Percentiles rank a stretch among this genome's conserved stretches.
phyloP scores from a whole-genome alignment of 1,284 basidiomycete genomes.

The Ustilago bromivora region DNA sequence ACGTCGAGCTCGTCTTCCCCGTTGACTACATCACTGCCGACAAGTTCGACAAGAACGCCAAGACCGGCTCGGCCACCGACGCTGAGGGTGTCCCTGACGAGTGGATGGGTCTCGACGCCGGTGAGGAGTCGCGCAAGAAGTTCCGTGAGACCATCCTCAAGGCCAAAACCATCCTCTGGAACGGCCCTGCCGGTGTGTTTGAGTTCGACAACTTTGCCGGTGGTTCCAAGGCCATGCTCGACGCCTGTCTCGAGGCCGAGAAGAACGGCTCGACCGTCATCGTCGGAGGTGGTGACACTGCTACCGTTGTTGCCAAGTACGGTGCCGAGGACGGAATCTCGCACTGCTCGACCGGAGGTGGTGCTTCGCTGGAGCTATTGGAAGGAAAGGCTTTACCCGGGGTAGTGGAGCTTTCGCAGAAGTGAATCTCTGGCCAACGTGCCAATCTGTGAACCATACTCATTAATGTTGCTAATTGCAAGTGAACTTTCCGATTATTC shows the following conservation, averaged over 20 bases:
- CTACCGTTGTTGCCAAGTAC: conserved; percentile 74
- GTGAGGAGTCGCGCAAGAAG: conserved; percentile 79
- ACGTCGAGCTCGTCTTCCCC: conserved; percentile 95
- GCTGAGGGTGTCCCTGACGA: conserved; percentile 87
- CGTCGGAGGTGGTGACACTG: conserved; percentile 73
- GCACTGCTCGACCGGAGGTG: conserved; percentile 97
- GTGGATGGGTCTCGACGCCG: conserved; percentile 88
- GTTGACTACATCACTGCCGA: conserved; percentile 94
- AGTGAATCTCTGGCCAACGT: conserved; percentile 32
- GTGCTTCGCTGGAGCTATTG: conserved; percentile 78
- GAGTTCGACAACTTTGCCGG: conserved; percentile 92
- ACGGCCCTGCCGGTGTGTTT: conserved; percentile 95
- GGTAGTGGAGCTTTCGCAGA: conserved; percentile 58
- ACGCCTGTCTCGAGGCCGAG: conserved; percentile 88
- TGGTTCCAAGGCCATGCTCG: conserved; percentile 86
- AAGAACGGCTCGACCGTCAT: conserved; percentile 90
- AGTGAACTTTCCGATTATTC: no score
- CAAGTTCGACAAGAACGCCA: conserved; percentile 93
- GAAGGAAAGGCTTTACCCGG: conserved; percentile 78
- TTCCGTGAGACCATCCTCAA: conserved; percentile 85
- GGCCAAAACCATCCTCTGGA: conserved; percentile 98
- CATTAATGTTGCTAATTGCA: no score
- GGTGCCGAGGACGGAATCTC: conserved; percentile 83
- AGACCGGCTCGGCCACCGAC: conserved; percentile 82
- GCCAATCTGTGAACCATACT: conserved; percentile 12